Percentiles rank a stretch among this genome's conserved stretches.
Conservation (phyloP, 306 rosid species). For the Glycyrrhiza uralensis region DNA sequence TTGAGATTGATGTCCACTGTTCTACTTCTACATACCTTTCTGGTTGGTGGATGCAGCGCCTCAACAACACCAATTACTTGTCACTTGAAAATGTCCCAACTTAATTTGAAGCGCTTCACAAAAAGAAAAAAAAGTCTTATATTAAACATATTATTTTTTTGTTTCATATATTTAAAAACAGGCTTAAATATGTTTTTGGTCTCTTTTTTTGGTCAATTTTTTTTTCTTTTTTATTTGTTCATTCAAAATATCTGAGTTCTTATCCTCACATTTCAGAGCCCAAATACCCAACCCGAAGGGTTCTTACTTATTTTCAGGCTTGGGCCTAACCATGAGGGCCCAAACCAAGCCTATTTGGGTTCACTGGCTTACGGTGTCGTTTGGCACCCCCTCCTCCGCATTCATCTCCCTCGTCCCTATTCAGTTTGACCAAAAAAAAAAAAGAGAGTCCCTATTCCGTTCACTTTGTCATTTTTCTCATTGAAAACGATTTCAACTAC, state of each 20-base stretch:
- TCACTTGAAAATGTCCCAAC: background rate
- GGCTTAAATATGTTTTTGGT: too few relatives aligned
- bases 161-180: too few relatives aligned
- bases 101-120: too few relatives aligned
- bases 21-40: background rate
- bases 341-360: constrained; percentile 24
- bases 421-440: too few relatives aligned
- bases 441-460: too few relatives aligned
- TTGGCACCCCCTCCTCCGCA: background rate
- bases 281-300: background rate
- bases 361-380: constrained; percentile 23
- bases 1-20: background rate
- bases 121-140: too few relatives aligned
- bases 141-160: too few relatives aligned
- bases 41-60: background rate
- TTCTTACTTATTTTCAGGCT: background rate
- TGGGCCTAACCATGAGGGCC: background rate
- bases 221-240: too few relatives aligned
- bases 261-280: too few relatives aligned
- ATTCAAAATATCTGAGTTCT: too few relatives aligned
- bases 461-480: constrained; percentile 7
- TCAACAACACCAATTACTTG: background rate
- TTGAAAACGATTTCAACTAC: constrained; percentile 29
- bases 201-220: too few relatives aligned
- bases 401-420: constrained; percentile 17